Percentiles rank a stretch among this genome's conserved stretches.
These are phyloP conservation scores for Fusarium sp. DNA, from an alignment of 2,329 filamentous ascomycete species.

Conservation along the genomic window DNA sequence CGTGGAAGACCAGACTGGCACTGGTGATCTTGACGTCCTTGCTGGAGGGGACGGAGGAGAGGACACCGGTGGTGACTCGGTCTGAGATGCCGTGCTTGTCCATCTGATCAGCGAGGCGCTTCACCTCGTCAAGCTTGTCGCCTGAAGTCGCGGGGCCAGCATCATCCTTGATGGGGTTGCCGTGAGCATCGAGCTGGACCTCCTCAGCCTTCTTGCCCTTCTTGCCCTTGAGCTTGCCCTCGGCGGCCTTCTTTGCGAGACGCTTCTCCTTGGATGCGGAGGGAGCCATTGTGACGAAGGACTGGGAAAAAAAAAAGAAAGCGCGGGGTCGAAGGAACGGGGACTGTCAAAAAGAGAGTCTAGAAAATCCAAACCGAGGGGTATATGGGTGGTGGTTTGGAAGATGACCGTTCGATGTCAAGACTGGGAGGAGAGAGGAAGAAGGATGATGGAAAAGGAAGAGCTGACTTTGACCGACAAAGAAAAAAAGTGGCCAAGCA, in stretches of 20 bases:
- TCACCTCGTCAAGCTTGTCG: constrained; percentile 82
- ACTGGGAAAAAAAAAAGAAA: constrained; percentile 30
- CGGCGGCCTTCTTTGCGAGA: constrained; percentile 76
- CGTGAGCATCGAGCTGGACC: constrained; percentile 72
- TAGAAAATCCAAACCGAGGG: constrained; percentile 42
- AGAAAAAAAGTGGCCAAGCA: constrained; percentile 43
- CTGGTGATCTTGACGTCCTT: constrained; percentile 98
- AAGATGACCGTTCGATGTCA: constrained; percentile 41
- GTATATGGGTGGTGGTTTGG: constrained; percentile 36
- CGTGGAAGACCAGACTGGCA: constrained; percentile 95
- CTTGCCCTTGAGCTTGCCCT: constrained; percentile 76
- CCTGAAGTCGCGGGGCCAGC: constrained; percentile 77
- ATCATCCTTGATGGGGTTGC: constrained; percentile 63
- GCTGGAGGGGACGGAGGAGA: constrained; percentile 85
- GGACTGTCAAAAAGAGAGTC: constrained; percentile 40
- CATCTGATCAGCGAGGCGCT: constrained; percentile 91
- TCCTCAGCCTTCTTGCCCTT: constrained; percentile 81
- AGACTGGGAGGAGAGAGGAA: constrained; percentile 17
- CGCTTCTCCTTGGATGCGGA: constrained; percentile 79
- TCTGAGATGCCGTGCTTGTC: constrained; percentile 97
- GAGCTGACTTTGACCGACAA: constrained; percentile 34
- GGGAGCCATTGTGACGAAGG: constrained; percentile 62
- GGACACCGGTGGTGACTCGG: constrained; percentile 96
- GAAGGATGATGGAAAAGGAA: constrained; percentile 31
- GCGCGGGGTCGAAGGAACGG: constrained; percentile 45